A percentile compares a stretch with the other conserved stretches of the same genome.
These are phyloP conservation scores for Kalaharituber pfeilii DNA, from an alignment of 2,329 filamentous ascomycete genomes.

Conservation along the genomic window DNA sequence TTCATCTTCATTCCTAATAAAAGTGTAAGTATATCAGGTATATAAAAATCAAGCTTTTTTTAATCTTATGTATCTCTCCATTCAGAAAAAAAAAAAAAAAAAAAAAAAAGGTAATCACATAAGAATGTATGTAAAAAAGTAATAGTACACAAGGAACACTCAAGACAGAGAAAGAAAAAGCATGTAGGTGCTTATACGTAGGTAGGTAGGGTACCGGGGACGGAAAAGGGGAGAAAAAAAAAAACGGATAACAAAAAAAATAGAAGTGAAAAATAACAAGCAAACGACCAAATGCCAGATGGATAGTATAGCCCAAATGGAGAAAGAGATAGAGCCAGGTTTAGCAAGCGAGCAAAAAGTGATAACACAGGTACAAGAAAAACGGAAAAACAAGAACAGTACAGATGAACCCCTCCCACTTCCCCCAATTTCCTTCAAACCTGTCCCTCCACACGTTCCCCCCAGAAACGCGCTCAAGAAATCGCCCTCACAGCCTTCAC, in stretches of 20 bases:
- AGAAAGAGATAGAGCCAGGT: no score
- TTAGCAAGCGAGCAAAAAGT: no score
- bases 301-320: constrained; percentile 15
- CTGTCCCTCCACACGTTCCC: no score
- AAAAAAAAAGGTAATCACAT: constrained; percentile 5
- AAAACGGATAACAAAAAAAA: constrained; percentile 2
- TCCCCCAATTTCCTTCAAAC: no score
- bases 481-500: constrained; percentile 39
- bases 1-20: no score
- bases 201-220: neutral
- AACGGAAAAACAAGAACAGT: no score
- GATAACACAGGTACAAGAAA: no score
- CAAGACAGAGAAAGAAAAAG: neutral
- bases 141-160: neutral
- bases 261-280: constrained; percentile 7
- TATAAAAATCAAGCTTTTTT: neutral
- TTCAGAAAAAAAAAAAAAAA: constrained; percentile 6
- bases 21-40: no score
- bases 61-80: no score
- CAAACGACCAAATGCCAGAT: constrained; percentile 7
- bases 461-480: no score
- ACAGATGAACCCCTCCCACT: no score
- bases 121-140: constrained; percentile 5
- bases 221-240: neutral
- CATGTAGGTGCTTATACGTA: constrained; percentile 6